Conservation (phyloP, 169 alveolate genomes). For the Toxoplasma gondii region DNA sequence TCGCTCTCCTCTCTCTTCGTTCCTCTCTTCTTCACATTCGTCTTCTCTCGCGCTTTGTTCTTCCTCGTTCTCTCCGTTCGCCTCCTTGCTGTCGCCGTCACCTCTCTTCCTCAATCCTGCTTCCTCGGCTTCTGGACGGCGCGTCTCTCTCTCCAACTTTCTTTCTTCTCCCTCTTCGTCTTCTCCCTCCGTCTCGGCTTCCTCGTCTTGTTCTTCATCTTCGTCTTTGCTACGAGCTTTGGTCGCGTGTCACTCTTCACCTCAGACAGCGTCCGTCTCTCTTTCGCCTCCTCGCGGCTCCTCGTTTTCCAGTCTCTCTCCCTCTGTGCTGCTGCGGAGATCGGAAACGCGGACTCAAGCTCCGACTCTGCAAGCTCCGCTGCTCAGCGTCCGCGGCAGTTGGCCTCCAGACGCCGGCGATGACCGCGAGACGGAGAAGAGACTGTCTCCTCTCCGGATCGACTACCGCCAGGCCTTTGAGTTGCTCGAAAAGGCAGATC, state of each 20-base stretch:
- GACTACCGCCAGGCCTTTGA: constrained; percentile 26
- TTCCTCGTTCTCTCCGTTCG: neutral
- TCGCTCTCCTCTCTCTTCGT: neutral
- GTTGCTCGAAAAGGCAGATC: constrained; percentile 34
- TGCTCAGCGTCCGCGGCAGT: neutral
- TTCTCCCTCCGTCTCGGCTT: neutral
- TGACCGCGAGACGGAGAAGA: neutral
- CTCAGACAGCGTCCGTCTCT: neutral
- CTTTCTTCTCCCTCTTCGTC: neutral
- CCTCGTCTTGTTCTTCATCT: neutral
- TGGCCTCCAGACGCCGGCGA: neutral
- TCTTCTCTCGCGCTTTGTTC: neutral
- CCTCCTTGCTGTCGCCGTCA: neutral
- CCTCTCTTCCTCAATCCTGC: neutral
- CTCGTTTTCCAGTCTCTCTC: neutral
- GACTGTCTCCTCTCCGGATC: constrained; percentile 14
- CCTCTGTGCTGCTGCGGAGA: neutral
- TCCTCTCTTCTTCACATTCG: neutral
- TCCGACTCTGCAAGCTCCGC: neutral
- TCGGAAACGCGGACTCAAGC: neutral
- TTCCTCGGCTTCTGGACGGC: neutral
- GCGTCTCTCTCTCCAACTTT: neutral
- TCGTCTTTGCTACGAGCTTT: neutral
- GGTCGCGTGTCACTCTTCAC: neutral
- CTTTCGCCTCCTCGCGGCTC: neutral